A percentile compares a stretch with the other conserved stretches of the same genome.
phyloP scores from a whole-genome alignment of 179 eudicot species.

The Silene vulgaris region DNA sequence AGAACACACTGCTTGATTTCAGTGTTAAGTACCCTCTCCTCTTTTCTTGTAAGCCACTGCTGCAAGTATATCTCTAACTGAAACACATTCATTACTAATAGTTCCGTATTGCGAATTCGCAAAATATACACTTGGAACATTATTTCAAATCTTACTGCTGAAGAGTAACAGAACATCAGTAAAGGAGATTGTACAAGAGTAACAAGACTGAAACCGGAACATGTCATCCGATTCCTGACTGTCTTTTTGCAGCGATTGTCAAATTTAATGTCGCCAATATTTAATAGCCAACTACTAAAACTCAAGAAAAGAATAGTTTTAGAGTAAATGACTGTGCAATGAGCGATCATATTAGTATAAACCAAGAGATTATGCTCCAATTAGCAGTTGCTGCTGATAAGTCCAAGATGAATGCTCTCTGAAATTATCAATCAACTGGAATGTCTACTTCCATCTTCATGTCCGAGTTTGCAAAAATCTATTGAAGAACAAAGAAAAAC shows the following conservation, averaged over 20 bases:
- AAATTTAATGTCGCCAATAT: neutral
- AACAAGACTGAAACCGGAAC: neutral
- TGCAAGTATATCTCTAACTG: too few relatives aligned
- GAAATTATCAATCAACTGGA: slow-evolving; percentile 52
- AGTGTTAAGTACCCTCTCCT: too few relatives aligned
- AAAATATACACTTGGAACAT: slow-evolving; percentile 4
- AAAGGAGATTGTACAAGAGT: slow-evolving; percentile 11
- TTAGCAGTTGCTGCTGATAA: neutral
- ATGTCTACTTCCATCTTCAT: slow-evolving; percentile 89
- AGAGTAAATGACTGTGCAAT: neutral
- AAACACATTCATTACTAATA: neutral
- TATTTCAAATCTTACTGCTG: neutral
- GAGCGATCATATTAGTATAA: too few relatives aligned
- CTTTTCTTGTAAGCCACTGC: too few relatives aligned
- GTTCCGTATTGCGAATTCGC: neutral
- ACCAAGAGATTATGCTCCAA: neutral
- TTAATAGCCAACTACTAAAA: neutral
- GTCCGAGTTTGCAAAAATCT: slow-evolving; percentile 68
- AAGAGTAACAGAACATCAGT: neutral
- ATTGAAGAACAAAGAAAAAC: slow-evolving; percentile 14
- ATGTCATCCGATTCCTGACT: slow-evolving; percentile 8
- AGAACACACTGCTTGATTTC: neutral
- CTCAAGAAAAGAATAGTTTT: neutral
- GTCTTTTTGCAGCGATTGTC: neutral
- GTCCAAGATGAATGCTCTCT: neutral